Evolutionary conservation across 2,329 filamentous ascomycete genomes (phyloP).

Genomic region (Colletotrichum sp.): DNA sequence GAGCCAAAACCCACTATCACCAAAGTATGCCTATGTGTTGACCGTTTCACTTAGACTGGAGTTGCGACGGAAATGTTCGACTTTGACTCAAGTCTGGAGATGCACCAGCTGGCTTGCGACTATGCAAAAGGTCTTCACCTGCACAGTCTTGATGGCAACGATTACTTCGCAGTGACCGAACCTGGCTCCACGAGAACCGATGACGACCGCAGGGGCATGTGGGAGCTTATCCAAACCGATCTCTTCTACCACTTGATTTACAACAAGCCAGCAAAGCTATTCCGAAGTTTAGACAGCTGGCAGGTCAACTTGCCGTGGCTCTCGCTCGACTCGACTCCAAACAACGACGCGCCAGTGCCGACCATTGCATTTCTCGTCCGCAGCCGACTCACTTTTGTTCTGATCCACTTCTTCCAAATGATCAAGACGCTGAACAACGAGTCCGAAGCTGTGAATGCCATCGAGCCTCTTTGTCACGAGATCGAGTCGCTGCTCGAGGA

Average conservation of each 20-base stretch:
- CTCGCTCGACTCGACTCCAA: slow-evolving; percentile 23
- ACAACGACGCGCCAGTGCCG: slow-evolving; percentile 22
- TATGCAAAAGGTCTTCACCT: slow-evolving; percentile 33
- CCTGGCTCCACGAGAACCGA: not conserved
- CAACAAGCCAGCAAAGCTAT: slow-evolving; percentile 31
- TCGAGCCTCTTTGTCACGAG: slow-evolving; percentile 26
- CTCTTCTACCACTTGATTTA: slow-evolving; percentile 33
- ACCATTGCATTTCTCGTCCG: slow-evolving; percentile 31
- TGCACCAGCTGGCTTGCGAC: slow-evolving; percentile 32
- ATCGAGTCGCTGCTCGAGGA: slow-evolving; percentile 29
- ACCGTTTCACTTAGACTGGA: slow-evolving; percentile 18
- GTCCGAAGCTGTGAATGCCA: not conserved
- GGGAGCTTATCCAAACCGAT: slow-evolving; percentile 36
- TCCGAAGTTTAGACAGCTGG: slow-evolving; percentile 27
- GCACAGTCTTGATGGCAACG: slow-evolving; percentile 31
- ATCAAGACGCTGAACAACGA: not conserved
- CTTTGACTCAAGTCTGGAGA: slow-evolving; percentile 32
- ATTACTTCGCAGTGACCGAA: slow-evolving; percentile 5
- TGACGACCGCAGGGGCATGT: slow-evolving; percentile 31
- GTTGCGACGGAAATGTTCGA: slow-evolving; percentile 34
- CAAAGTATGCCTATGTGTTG: not conserved
- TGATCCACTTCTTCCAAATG: slow-evolving; percentile 31
- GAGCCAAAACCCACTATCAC: not conserved
- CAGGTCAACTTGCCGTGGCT: slow-evolving; percentile 36
- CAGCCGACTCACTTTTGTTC: slow-evolving; percentile 30